These are phyloP conservation scores for Aspergillus cristatus DNA, from an alignment of 495 filamentous ascomycete species.

Conservation along the genomic window DNA sequence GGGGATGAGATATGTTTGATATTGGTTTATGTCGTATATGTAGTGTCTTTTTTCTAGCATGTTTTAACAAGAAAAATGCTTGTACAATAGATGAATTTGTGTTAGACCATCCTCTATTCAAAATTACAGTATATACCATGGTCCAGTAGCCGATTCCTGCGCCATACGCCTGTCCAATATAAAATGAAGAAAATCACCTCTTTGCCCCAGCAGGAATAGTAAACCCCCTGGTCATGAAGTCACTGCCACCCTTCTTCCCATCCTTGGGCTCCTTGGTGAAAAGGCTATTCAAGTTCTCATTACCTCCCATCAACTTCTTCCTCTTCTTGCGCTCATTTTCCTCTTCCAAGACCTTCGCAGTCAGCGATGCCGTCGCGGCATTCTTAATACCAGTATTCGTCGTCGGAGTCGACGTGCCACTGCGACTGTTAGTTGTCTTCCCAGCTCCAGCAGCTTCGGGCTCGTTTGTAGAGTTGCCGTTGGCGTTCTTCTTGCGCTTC, in stretches of 20 bases:
- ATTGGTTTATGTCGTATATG: conserved; percentile 1
- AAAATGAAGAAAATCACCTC: conserved; percentile 11
- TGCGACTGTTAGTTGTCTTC: conserved; percentile 12
- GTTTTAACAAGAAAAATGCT: neutral
- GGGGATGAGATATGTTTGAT: conserved; percentile 1
- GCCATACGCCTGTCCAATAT: conserved; percentile 1
- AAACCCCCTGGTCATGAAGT: conserved; percentile 76
- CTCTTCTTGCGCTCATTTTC: conserved; percentile 74
- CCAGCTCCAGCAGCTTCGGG: conserved; percentile 5
- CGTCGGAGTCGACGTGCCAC: conserved; percentile 22
- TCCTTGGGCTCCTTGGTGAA: conserved; percentile 48
- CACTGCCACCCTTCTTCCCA: conserved; percentile 38
- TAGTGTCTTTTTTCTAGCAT: conserved; percentile 8
- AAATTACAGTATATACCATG: neutral
- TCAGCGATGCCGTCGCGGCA: conserved; percentile 70
- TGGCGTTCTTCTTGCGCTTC: conserved; percentile 57
- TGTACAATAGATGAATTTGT: neutral
- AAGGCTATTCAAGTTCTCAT: conserved; percentile 61
- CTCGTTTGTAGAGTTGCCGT: conserved; percentile 14
- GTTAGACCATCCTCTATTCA: neutral
- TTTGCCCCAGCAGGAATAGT: conserved; percentile 42
- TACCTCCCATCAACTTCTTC: conserved; percentile 56
- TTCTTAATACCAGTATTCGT: conserved; percentile 63
- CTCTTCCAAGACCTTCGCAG: conserved; percentile 76
- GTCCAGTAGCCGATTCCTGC: conserved; percentile 5